phyloP scores from a whole-genome alignment of 106 monocot species.

The Platanthera guangdongensis region DNA sequence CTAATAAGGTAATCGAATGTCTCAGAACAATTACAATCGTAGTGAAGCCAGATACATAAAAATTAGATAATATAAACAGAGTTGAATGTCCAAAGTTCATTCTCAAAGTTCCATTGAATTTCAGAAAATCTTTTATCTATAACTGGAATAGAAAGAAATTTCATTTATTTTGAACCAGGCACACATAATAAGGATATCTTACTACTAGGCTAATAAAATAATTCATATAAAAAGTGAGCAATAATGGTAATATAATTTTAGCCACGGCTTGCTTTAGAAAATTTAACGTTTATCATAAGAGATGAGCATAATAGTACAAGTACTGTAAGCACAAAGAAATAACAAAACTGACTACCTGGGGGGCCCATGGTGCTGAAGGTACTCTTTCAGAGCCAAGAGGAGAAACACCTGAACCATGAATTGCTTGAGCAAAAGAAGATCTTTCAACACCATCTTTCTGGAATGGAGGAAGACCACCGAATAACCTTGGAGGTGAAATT shows the following conservation, averaged over 20 bases:
- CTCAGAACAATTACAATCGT: not conserved
- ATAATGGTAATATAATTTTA: not conserved
- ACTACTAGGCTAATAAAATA: not conserved
- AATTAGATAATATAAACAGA: not conserved
- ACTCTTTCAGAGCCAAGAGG: conserved; percentile 39
- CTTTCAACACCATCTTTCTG: conserved; percentile 49
- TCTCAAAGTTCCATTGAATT: not conserved
- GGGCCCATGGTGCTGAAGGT: conserved; percentile 46
- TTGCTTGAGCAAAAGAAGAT: conserved; percentile 20
- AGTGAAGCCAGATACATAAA: not conserved
- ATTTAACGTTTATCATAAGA: not conserved
- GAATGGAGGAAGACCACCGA: conserved; percentile 38
- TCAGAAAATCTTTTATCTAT: not conserved
- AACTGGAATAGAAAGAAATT: not conserved
- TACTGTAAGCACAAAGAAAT: not conserved
- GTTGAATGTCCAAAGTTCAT: not conserved
- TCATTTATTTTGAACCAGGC: not conserved
- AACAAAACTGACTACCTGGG: conserved; percentile 33
- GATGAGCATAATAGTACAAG: not conserved
- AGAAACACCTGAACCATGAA: conserved; percentile 29
- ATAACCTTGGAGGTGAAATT: conserved; percentile 47
- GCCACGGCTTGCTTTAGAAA: not conserved
- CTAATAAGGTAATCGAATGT: not conserved
- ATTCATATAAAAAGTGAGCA: not conserved
- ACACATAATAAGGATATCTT: not conserved